phyloP scores from a whole-genome alignment of 2,329 filamentous ascomycete genomes.

The Calonectria leucothoes region DNA sequence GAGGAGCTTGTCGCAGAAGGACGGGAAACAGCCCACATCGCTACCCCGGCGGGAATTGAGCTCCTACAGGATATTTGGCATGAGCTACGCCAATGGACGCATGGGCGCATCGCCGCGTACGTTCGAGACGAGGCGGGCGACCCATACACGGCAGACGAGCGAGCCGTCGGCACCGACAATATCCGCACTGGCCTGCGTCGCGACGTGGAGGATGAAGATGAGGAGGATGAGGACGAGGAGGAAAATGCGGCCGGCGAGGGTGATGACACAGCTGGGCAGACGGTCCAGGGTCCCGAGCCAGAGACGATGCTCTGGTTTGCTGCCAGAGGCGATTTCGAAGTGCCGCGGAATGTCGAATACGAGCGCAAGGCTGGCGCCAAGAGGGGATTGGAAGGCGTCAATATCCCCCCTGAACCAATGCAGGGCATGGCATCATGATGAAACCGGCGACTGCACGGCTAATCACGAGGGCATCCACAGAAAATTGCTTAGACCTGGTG shows the following conservation, averaged over 20 bases:
- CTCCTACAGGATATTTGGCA: constrained; percentile 68
- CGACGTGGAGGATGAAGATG: constrained; percentile 61
- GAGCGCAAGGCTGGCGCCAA: constrained; percentile 49
- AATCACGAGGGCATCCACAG: not conserved
- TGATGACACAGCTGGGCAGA: constrained; percentile 41
- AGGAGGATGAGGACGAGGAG: constrained; percentile 64
- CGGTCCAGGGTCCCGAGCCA: constrained; percentile 53
- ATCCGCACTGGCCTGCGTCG: constrained; percentile 78
- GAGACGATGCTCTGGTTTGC: constrained; percentile 62
- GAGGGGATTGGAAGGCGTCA: constrained; percentile 50
- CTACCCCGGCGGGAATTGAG: constrained; percentile 57
- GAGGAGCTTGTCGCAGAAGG: constrained; percentile 79
- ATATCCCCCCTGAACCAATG: constrained; percentile 42
- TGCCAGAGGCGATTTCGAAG: constrained; percentile 56
- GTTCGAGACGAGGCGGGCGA: constrained; percentile 62
- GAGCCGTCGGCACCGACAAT: constrained; percentile 72
- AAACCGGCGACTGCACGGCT: not conserved
- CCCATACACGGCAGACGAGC: constrained; percentile 79
- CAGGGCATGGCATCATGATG: constrained; percentile 29
- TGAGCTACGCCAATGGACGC: constrained; percentile 55
- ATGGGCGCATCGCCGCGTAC: constrained; percentile 54
- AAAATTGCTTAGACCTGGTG: not conserved
- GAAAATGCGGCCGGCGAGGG: constrained; percentile 27
- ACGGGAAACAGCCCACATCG: constrained; percentile 57
- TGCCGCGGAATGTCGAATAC: constrained; percentile 59